phyloP scores from a whole-genome alignment of 2,329 filamentous ascomycete genomes.

The Microthyrium microscopicum region DNA sequence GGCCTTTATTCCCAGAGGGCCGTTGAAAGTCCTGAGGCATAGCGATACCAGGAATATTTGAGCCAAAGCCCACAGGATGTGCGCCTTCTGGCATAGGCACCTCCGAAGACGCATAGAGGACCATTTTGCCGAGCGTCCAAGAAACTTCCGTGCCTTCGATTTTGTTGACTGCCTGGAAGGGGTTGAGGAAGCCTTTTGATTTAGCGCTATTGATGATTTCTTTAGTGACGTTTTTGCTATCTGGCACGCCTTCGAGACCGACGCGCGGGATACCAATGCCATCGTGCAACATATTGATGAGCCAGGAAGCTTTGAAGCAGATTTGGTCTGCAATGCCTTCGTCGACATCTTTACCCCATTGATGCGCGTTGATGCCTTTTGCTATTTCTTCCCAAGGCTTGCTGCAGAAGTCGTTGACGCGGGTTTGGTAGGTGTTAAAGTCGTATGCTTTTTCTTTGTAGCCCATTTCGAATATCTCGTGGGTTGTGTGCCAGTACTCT shows the following conservation, averaged over 20 bases:
- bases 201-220: slow-evolving; percentile 33
- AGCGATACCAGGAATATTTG: slow-evolving; percentile 37
- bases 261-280: slow-evolving; percentile 85
- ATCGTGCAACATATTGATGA: slow-evolving; percentile 91
- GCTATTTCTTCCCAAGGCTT: slow-evolving; percentile 68
- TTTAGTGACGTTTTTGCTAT: slow-evolving; percentile 53
- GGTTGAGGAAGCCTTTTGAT: slow-evolving; percentile 58
- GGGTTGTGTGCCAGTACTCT: slow-evolving; percentile 97
- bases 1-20: slow-evolving; percentile 42
- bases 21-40: slow-evolving; percentile 68
- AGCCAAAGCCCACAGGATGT: slow-evolving; percentile 81
- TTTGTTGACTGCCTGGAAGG: slow-evolving; percentile 87
- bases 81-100: slow-evolving; percentile 43
- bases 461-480: slow-evolving; percentile 71
- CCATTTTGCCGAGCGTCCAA: slow-evolving; percentile 94
- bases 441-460: slow-evolving; percentile 72
- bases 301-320: slow-evolving; percentile 96
- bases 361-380: slow-evolving; percentile 43
- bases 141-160: slow-evolving; percentile 84
- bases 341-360: slow-evolving; percentile 62
- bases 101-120: slow-evolving; percentile 84
- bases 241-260: slow-evolving; percentile 49
- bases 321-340: slow-evolving; percentile 63
- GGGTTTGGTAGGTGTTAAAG: slow-evolving; percentile 71
- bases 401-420: slow-evolving; percentile 71